Evolutionary conservation across 2,329 filamentous ascomycete species (phyloP).

Genomic region (Pseudonectria buxi): DNA sequence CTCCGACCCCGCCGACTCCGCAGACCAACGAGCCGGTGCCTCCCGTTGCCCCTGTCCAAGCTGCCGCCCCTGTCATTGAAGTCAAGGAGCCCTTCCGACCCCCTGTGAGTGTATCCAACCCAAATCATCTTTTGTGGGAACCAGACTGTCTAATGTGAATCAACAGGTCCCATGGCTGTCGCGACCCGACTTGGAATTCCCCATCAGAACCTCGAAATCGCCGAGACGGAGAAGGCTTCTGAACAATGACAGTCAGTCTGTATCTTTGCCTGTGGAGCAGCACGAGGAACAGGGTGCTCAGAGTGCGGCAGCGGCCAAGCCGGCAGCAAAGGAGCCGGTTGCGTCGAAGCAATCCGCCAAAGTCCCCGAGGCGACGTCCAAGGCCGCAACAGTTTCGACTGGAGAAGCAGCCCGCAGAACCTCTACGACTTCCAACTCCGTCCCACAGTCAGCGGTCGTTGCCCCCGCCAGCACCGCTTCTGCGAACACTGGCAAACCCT

Average conservation of each 20-base stretch:
- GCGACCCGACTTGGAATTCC: constrained; percentile 44
- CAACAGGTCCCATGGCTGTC: constrained; percentile 53
- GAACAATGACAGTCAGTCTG: constrained; percentile 28
- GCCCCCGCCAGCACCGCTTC: constrained; percentile 16
- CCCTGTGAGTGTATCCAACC: constrained; percentile 40
- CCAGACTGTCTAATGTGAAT: background rate
- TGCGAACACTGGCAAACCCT: constrained; percentile 21
- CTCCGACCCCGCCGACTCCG: constrained; percentile 42
- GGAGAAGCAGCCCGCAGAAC: constrained; percentile 27
- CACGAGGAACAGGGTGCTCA: constrained; percentile 25
- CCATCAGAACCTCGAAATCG: constrained; percentile 30
- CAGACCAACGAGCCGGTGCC: constrained; percentile 28
- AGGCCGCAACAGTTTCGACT: constrained; percentile 19
- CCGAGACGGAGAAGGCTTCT: constrained; percentile 38
- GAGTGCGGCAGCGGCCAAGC: constrained; percentile 12
- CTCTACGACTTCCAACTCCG: constrained; percentile 28
- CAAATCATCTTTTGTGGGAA: too few relatives aligned
- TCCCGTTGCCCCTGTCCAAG: constrained; percentile 17
- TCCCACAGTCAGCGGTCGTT: constrained; percentile 17
- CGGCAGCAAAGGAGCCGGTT: constrained; percentile 10
- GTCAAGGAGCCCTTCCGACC: constrained; percentile 34
- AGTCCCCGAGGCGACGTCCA: constrained; percentile 10
- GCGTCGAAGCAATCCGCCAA: constrained; percentile 10
- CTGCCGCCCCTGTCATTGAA: constrained; percentile 17
- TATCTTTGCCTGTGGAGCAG: constrained; percentile 38